Base-by-base conservation (phyloP, 495 filamentous ascomycete genomes). In the Talaromyces wortmannii region DNA sequence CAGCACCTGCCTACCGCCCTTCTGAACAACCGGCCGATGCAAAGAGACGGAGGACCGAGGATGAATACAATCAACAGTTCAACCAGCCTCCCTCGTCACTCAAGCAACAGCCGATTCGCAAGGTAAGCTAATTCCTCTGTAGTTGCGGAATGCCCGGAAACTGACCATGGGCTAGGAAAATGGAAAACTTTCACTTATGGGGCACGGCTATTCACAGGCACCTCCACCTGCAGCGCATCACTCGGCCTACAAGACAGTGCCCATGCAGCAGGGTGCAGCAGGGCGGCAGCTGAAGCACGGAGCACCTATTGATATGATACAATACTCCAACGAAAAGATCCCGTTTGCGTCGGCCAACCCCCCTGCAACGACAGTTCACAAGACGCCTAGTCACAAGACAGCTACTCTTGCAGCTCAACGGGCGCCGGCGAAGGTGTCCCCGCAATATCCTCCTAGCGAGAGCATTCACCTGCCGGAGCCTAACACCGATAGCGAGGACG, bases 401-500 rank as follows among this genome's bases (percentile, higher is more conserved):
- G 74, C 78, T 13, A 67, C 74, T 33, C 66, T 70, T 46, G 72
- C 68, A 32, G 66, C 73, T 52, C 71, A 61, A 57, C 68, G 60
- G 57, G 67, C 51, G 73, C 70, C 73, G 12, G 75, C 79, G 31
- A 83, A 86, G 52, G 83, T 85, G 40, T 89, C 90, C 0, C 91
- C 90, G 8, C 82, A 87, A 50, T 91, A 89, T 63, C 87, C 83
- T 48, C 87, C 83, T 59, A 85, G 88, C 63, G 90, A 97, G 52
- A 80, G 75, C 48, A 90, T 99, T 67, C 80, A 88, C 56, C 80
- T 97, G 33, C 91, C 92, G 0, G 89, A 96, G 61, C 90, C 97
- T 67, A 82, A 88, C 52, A 91, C 92, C 2, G 90, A 95, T 63
- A 87, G 86, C 46, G 88, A 95, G 67, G 87, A 95, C 59, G 84